These are phyloP conservation scores for Emiliania huxleyi DNA, from an alignment of 78 protist species.

Conservation along the genomic window DNA sequence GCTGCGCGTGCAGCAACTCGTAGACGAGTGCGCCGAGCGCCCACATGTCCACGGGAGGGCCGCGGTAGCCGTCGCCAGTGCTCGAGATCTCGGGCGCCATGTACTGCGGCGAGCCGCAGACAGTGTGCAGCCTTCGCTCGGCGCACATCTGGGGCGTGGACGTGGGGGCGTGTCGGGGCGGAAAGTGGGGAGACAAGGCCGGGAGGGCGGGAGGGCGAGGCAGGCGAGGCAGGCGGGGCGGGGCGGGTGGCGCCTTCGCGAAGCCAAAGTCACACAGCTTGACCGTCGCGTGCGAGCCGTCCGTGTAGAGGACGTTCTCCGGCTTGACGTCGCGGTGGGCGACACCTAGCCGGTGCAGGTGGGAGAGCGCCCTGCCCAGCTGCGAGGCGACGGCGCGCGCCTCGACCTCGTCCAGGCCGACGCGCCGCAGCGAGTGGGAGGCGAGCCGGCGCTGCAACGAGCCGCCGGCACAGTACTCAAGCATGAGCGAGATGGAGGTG, in stretches of 20 bases:
- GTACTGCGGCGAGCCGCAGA: background rate
- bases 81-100: background rate
- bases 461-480: conserved; percentile 37
- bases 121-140: background rate
- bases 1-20: background rate
- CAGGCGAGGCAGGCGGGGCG: too few species aligned
- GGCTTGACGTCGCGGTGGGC: background rate
- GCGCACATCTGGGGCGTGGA: too few species aligned
- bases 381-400: too few species aligned
- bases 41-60: background rate
- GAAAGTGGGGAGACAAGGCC: too few species aligned
- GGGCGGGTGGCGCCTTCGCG: background rate
- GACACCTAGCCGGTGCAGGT: background rate
- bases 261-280: background rate
- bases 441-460: background rate
- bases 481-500: background rate
- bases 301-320: background rate
- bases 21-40: background rate
- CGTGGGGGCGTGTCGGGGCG: too few species aligned
- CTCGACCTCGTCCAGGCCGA: background rate
- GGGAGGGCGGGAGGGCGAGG: too few species aligned
- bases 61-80: background rate
- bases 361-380: background rate
- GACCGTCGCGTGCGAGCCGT: background rate
- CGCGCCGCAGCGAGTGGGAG: background rate